These are phyloP conservation scores for Sordariomycetes sp. DNA, from an alignment of 2,329 filamentous ascomycete species.

Conservation along the genomic window DNA sequence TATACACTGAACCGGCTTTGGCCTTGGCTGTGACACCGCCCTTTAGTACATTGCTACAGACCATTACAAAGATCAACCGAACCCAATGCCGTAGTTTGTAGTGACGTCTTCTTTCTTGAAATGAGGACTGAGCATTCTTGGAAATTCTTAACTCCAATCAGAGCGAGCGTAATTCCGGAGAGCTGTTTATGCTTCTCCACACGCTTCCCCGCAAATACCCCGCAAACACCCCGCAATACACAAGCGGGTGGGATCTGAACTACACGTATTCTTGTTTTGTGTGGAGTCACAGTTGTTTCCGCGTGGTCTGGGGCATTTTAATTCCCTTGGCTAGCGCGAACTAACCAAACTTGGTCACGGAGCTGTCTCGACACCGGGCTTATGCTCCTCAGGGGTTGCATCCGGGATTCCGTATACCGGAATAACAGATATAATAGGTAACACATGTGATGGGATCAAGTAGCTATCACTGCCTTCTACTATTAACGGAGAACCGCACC, in stretches of 20 bases:
- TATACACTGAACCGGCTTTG: neutral
- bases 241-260: neutral
- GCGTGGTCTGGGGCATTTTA: neutral
- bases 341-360: neutral
- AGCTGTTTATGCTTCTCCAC: neutral
- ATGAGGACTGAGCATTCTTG: neutral
- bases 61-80: neutral
- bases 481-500: neutral
- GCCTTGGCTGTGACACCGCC: no score
- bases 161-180: constrained; percentile 1
- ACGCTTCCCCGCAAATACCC: neutral
- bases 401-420: neutral
- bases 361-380: neutral
- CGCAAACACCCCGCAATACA: constrained; percentile 1
- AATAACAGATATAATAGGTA: neutral
- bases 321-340: neutral
- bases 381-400: neutral
- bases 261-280: neutral
- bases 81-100: neutral
- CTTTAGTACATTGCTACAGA: neutral
- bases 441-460: no score
- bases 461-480: neutral
- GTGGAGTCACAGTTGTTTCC: neutral
- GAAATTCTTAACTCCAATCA: neutral
- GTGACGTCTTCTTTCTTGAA: neutral